Evolutionary conservation across 495 filamentous ascomycete genomes (phyloP).

Genomic region (Daldinia caldariorum): DNA sequence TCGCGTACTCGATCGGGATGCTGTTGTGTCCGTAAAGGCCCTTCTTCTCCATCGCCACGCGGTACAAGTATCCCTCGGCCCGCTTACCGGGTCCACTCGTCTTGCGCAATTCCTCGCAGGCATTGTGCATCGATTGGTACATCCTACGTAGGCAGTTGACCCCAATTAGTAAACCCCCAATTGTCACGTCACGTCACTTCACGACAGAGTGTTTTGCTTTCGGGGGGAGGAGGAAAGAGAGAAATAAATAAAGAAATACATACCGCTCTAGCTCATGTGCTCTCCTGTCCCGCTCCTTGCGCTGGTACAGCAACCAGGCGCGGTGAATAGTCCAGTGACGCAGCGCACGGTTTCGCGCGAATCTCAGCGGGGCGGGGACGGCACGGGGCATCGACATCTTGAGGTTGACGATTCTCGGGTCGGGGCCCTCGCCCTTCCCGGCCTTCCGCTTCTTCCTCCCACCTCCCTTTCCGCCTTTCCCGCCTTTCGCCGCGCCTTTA

Average conservation of each 20-base stretch:
- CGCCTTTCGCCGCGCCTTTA: not conserved
- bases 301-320: constrained; percentile 81
- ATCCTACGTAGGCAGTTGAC: constrained; percentile 44
- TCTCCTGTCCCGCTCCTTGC: constrained; percentile 66
- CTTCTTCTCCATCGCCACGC: constrained; percentile 86
- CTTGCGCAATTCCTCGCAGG: constrained; percentile 82
- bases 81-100: constrained; percentile 66
- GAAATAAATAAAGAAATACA: constrained; percentile 11
- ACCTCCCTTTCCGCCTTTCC: not conserved
- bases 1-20: constrained; percentile 88
- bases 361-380: constrained; percentile 77
- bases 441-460: constrained; percentile 18
- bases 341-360: constrained; percentile 86
- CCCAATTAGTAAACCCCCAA: not conserved
- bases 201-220: constrained; percentile 8
- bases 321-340: constrained; percentile 99
- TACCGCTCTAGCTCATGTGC: constrained; percentile 70
- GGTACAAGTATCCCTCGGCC: constrained; percentile 81
- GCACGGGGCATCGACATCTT: constrained; percentile 45
- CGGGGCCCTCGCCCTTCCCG: constrained; percentile 28
- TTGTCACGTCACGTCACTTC: not conserved
- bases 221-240: too few species aligned
- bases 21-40: constrained; percentile 70
- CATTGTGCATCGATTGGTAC: constrained; percentile 80
- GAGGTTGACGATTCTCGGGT: constrained; percentile 43